Percentiles rank a stretch among this genome's conserved stretches.
Conservation (phyloP, 2,329 filamentous ascomycete genomes). For the Diaporthe destruens region DNA sequence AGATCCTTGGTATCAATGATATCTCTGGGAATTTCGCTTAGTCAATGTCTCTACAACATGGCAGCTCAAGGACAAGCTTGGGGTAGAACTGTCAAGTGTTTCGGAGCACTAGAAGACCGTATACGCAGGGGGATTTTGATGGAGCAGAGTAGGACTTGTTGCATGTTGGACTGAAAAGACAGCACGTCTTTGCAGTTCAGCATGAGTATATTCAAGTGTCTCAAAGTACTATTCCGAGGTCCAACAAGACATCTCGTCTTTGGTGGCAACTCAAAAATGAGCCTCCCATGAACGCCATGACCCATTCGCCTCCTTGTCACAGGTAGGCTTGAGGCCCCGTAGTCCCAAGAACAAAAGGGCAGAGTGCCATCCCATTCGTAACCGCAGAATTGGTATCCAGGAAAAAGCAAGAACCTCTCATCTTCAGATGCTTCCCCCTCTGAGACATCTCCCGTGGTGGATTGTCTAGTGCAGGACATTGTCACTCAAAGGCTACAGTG, state of each 20-base stretch:
- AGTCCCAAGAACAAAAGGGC: neutral
- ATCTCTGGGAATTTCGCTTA: neutral
- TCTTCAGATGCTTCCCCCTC: neutral
- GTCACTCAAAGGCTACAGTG: neutral
- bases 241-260: constrained; percentile 3
- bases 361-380: constrained; percentile 16
- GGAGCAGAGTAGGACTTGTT: neutral
- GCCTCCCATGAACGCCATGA: constrained; percentile 25
- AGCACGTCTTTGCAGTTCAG: neutral
- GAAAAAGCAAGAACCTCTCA: neutral
- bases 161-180: neutral
- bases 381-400: constrained; percentile 32
- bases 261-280: neutral
- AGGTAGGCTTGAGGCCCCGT: neutral
- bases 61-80: neutral
- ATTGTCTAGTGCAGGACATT: neutral
- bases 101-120: neutral
- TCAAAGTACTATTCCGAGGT: neutral
- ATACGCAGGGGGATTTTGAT: neutral
- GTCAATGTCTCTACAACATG: neutral
- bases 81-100: neutral
- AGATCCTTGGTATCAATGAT: neutral
- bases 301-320: constrained; percentile 7
- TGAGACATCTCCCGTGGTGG: neutral
- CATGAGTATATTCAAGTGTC: constrained; percentile 5